Conservation (phyloP, 345 rosid species). For the Populus euphratica region DNA sequence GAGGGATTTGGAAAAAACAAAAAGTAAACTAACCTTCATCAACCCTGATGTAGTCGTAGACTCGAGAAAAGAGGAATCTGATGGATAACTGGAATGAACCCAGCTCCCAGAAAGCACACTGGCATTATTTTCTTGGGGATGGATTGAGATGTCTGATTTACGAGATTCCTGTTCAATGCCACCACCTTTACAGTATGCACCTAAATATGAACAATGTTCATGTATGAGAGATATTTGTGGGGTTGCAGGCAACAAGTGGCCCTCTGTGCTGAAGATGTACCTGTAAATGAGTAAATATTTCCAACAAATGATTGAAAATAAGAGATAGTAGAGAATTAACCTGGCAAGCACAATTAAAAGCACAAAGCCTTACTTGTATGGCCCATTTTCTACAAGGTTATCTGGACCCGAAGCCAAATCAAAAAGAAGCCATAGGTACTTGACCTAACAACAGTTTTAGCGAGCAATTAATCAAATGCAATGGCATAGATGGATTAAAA, state of each 20-base stretch:
- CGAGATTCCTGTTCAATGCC: slow-evolving; percentile 33
- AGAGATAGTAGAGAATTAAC: slow-evolving; percentile 2
- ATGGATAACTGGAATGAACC: slow-evolving; percentile 24
- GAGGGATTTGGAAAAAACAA: neutral
- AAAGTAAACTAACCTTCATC: slow-evolving; percentile 56
- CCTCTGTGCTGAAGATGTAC: slow-evolving; percentile 89
- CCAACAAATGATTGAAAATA: neutral
- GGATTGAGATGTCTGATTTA: slow-evolving; percentile 27
- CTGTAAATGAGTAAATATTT: slow-evolving; percentile 30
- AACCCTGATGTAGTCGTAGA: slow-evolving; percentile 54
- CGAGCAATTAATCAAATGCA: slow-evolving; percentile 5
- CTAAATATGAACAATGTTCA: slow-evolving; percentile 87
- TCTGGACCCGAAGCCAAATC: slow-evolving; percentile 86
- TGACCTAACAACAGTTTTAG: slow-evolving; percentile 48
- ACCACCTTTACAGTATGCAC: slow-evolving; percentile 63
- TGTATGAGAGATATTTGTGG: slow-evolving; percentile 80
- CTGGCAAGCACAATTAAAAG: slow-evolving; percentile 1
- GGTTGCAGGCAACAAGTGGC: slow-evolving; percentile 81
- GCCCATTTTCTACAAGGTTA: slow-evolving; percentile 96
- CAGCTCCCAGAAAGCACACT: slow-evolving; percentile 34
- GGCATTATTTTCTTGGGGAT: slow-evolving; percentile 40
- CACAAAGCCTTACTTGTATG: slow-evolving; percentile 67
- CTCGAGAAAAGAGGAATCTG: slow-evolving; percentile 37
- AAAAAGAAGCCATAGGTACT: slow-evolving; percentile 95
- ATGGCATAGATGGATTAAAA: neutral